Percentiles rank a stretch among this genome's conserved stretches.
Evolutionary conservation across 2,329 filamentous ascomycete genomes (phyloP).

Genomic region (Plectosphaerella sp.): DNA sequence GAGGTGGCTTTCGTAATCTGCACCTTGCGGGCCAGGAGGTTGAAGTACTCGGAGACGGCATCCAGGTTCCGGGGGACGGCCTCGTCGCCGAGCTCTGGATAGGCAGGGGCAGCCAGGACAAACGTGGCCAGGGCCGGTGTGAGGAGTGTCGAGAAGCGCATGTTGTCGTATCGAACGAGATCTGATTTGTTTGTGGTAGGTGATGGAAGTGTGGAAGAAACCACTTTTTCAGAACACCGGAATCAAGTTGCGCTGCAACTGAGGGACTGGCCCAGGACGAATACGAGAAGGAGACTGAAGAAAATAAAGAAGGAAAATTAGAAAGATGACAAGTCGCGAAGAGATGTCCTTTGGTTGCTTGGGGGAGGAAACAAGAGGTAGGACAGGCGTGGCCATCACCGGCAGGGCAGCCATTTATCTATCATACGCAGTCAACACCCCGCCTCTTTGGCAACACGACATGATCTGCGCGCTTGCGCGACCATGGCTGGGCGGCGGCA

Average conservation of each 20-base stretch:
- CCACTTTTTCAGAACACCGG: neutral
- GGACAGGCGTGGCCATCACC: neutral
- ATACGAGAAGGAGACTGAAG: neutral
- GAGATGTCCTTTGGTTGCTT: neutral
- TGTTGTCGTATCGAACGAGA: conserved; percentile 21
- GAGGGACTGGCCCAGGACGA: neutral
- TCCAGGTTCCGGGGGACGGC: conserved; percentile 21
- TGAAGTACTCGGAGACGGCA: conserved; percentile 56
- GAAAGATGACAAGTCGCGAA: neutral
- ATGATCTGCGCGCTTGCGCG: conserved; percentile 4
- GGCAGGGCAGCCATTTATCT: neutral
- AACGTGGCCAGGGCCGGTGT: conserved; percentile 41
- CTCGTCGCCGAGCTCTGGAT: conserved; percentile 32
- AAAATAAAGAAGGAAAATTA: neutral
- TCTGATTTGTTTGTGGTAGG: neutral
- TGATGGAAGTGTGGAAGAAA: neutral
- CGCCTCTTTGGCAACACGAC: conserved; percentile 5
- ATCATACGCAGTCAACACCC: neutral
- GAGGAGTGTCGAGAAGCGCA: conserved; percentile 46
- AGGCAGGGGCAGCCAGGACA: conserved; percentile 39
- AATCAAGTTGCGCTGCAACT: neutral
- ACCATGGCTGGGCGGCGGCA: neutral
- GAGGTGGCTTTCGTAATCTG: conserved; percentile 38
- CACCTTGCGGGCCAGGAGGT: conserved; percentile 51
- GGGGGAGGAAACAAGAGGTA: neutral